These are phyloP conservation scores for Neophaeococcomyces mojaviensis DNA, from an alignment of 2,329 filamentous ascomycete genomes.

Conservation along the genomic window DNA sequence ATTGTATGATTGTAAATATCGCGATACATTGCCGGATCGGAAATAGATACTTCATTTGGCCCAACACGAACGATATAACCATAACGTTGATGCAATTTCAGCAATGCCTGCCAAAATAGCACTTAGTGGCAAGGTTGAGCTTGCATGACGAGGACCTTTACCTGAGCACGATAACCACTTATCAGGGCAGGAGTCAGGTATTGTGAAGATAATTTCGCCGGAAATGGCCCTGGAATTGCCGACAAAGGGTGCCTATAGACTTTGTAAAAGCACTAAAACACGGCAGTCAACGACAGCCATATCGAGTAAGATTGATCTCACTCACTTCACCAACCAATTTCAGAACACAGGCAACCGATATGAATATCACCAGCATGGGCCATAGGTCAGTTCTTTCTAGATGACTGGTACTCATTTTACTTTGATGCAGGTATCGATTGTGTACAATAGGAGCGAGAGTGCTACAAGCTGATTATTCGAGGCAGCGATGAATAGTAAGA, in stretches of 20 bases:
- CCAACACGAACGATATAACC: constrained; percentile 36
- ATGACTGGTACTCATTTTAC: too few species aligned
- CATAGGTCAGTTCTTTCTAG: too few species aligned
- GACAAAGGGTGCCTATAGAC: constrained; percentile 10
- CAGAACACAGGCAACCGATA: too few species aligned
- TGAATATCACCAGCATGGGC: too few species aligned
- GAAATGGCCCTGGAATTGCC: constrained; percentile 9
- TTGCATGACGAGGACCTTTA: not conserved
- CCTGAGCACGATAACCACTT: constrained; percentile 9
- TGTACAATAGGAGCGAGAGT: too few species aligned
- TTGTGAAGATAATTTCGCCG: constrained; percentile 5
- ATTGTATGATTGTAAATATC: constrained; percentile 5
- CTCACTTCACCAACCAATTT: too few species aligned
- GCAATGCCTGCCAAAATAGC: not conserved
- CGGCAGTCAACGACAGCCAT: too few species aligned
- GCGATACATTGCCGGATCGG: constrained; percentile 25
- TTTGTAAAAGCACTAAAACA: constrained; percentile 10
- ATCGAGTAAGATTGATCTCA: too few species aligned
- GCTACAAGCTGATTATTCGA: too few species aligned
- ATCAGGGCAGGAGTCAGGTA: constrained; percentile 9
- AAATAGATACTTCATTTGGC: constrained; percentile 38
- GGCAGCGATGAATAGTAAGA: too few species aligned
- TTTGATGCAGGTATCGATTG: too few species aligned
- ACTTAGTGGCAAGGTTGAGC: not conserved
- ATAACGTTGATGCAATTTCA: constrained; percentile 29